phyloP scores from a whole-genome alignment of 352 stramenopile species.

The Sclerospora graminicola region DNA sequence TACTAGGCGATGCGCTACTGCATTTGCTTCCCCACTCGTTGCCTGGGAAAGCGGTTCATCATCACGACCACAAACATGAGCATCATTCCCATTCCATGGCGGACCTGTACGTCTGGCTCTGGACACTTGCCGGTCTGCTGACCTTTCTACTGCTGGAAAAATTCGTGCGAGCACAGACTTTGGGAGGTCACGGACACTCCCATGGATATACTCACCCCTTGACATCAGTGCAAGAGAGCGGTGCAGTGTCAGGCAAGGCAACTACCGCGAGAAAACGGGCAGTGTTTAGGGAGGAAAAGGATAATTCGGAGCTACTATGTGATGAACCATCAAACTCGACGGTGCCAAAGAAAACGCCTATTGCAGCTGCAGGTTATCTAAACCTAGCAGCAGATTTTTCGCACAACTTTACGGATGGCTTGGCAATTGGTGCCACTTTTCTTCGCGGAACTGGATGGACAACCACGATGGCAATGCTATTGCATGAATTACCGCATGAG shows the following conservation, averaged over 20 bases:
- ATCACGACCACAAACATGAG: constrained; percentile 35
- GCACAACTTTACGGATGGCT: constrained; percentile 91
- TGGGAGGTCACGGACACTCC: constrained; percentile 25
- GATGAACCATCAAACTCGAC: constrained; percentile 8
- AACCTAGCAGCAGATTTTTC: constrained; percentile 87
- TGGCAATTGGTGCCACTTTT: constrained; percentile 90
- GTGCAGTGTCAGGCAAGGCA: constrained; percentile 4
- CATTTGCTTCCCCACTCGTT: constrained; percentile 87
- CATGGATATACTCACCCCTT: constrained; percentile 22
- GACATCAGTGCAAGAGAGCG: constrained; percentile 14
- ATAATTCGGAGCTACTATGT: constrained; percentile 13
- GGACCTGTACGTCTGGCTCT: constrained; percentile 66
- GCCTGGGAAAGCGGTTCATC: constrained; percentile 14
- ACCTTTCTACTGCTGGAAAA: constrained; percentile 77
- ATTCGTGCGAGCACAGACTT: constrained; percentile 60
- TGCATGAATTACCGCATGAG: constrained; percentile 89
- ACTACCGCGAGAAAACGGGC: constrained; percentile 27
- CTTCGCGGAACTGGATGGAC: constrained; percentile 62
- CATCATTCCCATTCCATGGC: constrained; percentile 46
- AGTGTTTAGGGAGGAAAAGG: constrained; percentile 24
- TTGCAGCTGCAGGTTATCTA: constrained; percentile 78
- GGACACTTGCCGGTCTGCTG: constrained; percentile 63
- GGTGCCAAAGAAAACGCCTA: constrained; percentile 23
- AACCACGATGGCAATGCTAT: constrained; percentile 81
- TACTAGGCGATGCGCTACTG: constrained; percentile 86